These are phyloP conservation scores for Irpex lacteus DNA, from an alignment of 1,284 basidiomycete species.

Conservation along the genomic window DNA sequence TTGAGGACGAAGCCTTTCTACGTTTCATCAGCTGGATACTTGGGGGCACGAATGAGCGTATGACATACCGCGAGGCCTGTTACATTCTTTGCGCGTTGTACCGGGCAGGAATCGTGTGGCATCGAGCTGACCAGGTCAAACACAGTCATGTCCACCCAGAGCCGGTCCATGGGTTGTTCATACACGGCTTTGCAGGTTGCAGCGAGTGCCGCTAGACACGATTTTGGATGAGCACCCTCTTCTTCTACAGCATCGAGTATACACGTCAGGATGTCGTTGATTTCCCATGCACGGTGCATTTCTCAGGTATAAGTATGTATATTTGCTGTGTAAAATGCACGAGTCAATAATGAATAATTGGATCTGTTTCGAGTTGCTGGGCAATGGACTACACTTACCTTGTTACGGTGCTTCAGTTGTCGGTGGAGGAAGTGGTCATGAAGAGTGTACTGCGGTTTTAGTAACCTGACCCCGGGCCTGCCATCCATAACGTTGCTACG, in stretches of 20 bases:
- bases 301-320: neutral
- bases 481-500: no score
- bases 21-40: no score
- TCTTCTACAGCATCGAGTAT: neutral
- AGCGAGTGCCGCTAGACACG: neutral
- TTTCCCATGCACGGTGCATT: neutral
- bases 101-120: neutral
- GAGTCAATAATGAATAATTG: no score
- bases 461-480: no score
- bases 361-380: no score
- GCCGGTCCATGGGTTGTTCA: neutral
- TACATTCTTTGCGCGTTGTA: neutral
- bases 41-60: neutral
- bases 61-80: neutral
- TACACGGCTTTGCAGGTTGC: neutral
- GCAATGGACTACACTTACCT: no score
- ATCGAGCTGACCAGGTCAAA: neutral
- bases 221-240: neutral
- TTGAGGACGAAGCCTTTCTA: neutral
- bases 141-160: neutral
- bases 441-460: no score
- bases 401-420: no score
- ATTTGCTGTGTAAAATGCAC: neutral
- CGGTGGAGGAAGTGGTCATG: no score
- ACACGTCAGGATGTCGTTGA: neutral